Percentiles rank a stretch among this genome's conserved stretches.
Evolutionary conservation across 163 green algal genomes (phyloP).

Genomic region (Prototheca wickerhamii): DNA sequence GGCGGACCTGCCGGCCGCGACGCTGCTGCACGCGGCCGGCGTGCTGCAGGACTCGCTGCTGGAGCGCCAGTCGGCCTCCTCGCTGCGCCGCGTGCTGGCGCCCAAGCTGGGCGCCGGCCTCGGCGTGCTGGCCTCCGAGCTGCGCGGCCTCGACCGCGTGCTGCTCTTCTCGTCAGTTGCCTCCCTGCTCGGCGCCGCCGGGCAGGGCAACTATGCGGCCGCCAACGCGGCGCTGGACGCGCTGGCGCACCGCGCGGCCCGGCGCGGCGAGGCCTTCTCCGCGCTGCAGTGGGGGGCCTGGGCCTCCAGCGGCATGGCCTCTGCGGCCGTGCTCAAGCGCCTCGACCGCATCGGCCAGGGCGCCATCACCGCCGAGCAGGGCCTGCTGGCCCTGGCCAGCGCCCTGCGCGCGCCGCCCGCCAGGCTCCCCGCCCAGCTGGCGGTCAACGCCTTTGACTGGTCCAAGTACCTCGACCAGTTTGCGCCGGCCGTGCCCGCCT

Average conservation of each 20-base stretch:
- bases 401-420: constrained; percentile 21
- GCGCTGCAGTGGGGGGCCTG: constrained; percentile 77
- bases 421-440: constrained; percentile 8
- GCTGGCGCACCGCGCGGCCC: constrained; percentile 10
- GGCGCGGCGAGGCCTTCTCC: constrained; percentile 20
- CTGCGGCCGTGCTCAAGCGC: constrained; percentile 36
- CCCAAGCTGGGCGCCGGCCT: constrained; percentile 22
- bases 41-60: constrained; percentile 18
- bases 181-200: constrained; percentile 60
- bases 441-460: constrained; percentile 29
- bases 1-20: neutral
- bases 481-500: neutral
- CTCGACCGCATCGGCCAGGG: constrained; percentile 64
- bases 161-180: constrained; percentile 77
- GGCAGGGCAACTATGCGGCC: constrained; percentile 77
- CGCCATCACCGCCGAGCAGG: constrained; percentile 46
- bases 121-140: neutral
- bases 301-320: constrained; percentile 64
- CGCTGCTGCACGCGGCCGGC: neutral
- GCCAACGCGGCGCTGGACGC: constrained; percentile 71
- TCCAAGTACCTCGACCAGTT: constrained; percentile 12
- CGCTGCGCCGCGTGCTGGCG: constrained; percentile 24
- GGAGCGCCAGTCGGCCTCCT: constrained; percentile 16
- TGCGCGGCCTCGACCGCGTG: constrained; percentile 7
- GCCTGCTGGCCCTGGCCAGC: constrained; percentile 43